Conservation (phyloP, 2,329 filamentous ascomycete species). For the Neurospora sp. region DNA sequence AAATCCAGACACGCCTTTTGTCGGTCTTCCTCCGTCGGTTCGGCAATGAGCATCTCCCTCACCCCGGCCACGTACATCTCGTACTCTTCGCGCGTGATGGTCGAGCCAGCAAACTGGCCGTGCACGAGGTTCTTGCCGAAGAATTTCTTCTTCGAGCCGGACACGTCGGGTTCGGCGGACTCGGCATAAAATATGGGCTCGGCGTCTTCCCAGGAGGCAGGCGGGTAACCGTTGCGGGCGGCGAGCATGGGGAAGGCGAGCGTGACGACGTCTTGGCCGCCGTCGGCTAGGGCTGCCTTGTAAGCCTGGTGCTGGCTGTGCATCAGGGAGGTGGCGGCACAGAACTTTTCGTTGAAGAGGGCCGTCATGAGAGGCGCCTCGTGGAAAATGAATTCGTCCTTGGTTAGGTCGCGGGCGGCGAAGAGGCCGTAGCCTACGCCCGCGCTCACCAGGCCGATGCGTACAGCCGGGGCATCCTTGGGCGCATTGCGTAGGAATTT, state of each 20-base stretch:
- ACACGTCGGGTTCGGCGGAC: slow-evolving; percentile 10
- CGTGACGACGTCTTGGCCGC: not conserved
- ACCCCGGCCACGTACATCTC: slow-evolving; percentile 2
- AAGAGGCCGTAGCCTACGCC: slow-evolving; percentile 22
- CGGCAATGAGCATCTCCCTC: not conserved
- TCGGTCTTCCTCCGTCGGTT: slow-evolving; percentile 2
- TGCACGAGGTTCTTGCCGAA: slow-evolving; percentile 11
- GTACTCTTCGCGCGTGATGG: slow-evolving; percentile 10
- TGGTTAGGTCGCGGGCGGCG: slow-evolving; percentile 16
- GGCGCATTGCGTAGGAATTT: slow-evolving; percentile 6
- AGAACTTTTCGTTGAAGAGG: slow-evolving; percentile 14
- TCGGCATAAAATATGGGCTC: slow-evolving; percentile 1
- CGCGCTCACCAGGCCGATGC: slow-evolving; percentile 12
- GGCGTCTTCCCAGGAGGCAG: not conserved
- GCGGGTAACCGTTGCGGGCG: slow-evolving; percentile 3
- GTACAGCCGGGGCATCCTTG: slow-evolving; percentile 7
- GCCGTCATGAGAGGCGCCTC: slow-evolving; percentile 18
- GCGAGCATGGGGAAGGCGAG: slow-evolving; percentile 12
- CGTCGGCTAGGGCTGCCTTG: not conserved
- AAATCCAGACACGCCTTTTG: slow-evolving; percentile 12
- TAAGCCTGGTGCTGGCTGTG: slow-evolving; percentile 6
- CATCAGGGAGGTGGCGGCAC: slow-evolving; percentile 7
- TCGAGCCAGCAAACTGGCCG: slow-evolving; percentile 6
- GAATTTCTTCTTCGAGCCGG: not conserved
- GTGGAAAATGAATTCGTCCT: slow-evolving; percentile 19